Base-by-base conservation (phyloP, 148 eudicot genomes). In the Rhododendron ovatum region DNA sequence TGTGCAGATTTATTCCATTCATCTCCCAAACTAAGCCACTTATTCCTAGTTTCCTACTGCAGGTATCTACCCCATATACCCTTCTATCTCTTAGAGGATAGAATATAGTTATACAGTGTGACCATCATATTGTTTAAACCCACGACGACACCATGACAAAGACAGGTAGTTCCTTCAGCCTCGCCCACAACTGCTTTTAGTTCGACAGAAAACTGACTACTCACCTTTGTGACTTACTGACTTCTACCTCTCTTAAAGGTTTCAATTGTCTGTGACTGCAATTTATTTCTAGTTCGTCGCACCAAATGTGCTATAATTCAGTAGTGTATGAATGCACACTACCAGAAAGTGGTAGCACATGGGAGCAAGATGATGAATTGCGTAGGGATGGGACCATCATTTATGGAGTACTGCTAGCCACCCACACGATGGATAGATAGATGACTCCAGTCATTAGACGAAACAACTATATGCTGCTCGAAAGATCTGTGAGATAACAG, bases 401-500 rank as follows among this genome's bases (percentile, higher is more conserved):
- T 50, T 10, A 57, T 65, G 48, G 79, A 82, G 45, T 41, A 41
- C 59, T 43, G 82, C 63, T 57, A 67, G 79, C 55, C 37, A 37
- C 79, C 81, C 86, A 22, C 50, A 50, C 12, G 80, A 73, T 51
- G 41, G 39, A 55, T 55, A 55, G 57, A 39, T 39, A 22, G 50
- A 47, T 65, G 45, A 61, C 45, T 45, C 59, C 51, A n/a, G 50
- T 43, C 24, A n/a, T 45, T 15, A 10, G 20, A 30, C 12, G 39
- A 69, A 81, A 13, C 41, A 81, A 35, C 33, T 75, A 24, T 11
- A 76, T 43, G 63, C 45, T 39, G 86, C 50, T 59, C 59, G 82
- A 83, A 83, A 84, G 88, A 81, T 86, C 81, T 73, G 37, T 5
- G 28, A 69, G 67, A 73, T 50, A 26, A 83, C 14, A 0, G 67